Evolutionary conservation across 306 rosid species (phyloP), one percentile per base, ranked within the genome.

Genomic region (Cercis canadensis): DNA sequence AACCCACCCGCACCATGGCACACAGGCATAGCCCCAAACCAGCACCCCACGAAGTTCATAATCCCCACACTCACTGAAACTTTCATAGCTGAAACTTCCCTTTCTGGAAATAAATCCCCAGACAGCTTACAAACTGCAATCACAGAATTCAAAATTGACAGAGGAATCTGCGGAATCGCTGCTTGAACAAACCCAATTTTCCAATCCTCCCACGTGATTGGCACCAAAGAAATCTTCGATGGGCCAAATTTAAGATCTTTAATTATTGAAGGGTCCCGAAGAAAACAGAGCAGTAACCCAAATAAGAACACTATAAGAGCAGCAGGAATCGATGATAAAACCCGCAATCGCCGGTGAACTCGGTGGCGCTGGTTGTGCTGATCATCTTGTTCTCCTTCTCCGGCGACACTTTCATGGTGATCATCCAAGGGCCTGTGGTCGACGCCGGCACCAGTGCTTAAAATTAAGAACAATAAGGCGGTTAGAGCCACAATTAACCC

Each of bases 11-110:
- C 97, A 4, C 95, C 95, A 45, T 90, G 97, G 67, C 97, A 90
- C 16, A 89, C 89, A 8, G 97, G 95, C 95, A 90, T 86, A 24
- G 97, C 95, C 16, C 97, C 97, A 65, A 90, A 88, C 96, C 97
- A 90, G 80, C 97, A 90, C 4, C 95, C 95, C 0, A 90, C 85
- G 4, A 88, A 86, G 68, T 90, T 90, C 97, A 90, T 88, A 0
- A 88, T 5, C 8, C 88, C 96, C 0, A 87, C 94, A 16, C 93
- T 90, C 0, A 86, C 56, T 0, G 96, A 87, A 47, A 90, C 94
- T 7, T 54, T 78, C 89, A 45, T 81, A 1, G 87, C 95, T 8
- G 97, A 90, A 24, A 84, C 97, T 31, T 90, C 97, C 11, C 77
- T 74, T 0, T 77, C 95, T 0, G 97, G 97, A 43, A 90, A 90